Conservation (phyloP, 2,329 filamentous ascomycete species). For the Colletotrichum limetticola region DNA sequence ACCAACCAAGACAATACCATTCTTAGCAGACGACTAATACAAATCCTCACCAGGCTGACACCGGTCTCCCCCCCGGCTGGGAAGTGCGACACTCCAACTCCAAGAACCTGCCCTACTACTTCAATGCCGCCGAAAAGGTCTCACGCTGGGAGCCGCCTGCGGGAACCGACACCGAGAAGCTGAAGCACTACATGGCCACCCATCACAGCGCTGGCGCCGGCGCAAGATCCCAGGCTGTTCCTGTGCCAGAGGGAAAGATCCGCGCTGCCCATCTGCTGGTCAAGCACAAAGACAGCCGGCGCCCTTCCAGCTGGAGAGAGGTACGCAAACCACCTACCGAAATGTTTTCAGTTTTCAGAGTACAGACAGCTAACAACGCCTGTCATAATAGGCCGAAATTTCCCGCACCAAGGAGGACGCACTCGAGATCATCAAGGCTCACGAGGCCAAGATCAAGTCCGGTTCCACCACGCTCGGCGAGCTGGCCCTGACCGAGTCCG, state of each 20-base stretch:
- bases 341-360: too few species aligned
- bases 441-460: conserved; percentile 80
- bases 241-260: conserved; percentile 80
- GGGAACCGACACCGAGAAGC: conserved; percentile 88
- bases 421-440: conserved; percentile 76
- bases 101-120: conserved; percentile 99
- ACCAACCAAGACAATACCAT: conserved; percentile 18
- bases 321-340: conserved; percentile 25
- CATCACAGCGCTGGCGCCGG: conserved; percentile 75
- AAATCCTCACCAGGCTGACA: conserved; percentile 67
- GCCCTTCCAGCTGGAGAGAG: conserved; percentile 93
- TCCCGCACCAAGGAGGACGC: conserved; percentile 91
- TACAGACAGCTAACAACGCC: not conserved
- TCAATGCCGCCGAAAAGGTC: conserved; percentile 86
- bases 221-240: conserved; percentile 49
- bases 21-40: conserved; percentile 10
- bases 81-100: conserved; percentile 98
- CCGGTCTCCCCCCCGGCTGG: conserved; percentile 87
- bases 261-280: conserved; percentile 92
- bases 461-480: conserved; percentile 80
- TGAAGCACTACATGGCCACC: conserved; percentile 93
- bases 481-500: conserved; percentile 87
- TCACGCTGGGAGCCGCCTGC: conserved; percentile 95
- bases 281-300: conserved; percentile 89
- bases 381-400: conserved; percentile 71